These are phyloP conservation scores for Dactylellina sp. DNA, from an alignment of 2,329 filamentous ascomycete species.

Conservation along the genomic window DNA sequence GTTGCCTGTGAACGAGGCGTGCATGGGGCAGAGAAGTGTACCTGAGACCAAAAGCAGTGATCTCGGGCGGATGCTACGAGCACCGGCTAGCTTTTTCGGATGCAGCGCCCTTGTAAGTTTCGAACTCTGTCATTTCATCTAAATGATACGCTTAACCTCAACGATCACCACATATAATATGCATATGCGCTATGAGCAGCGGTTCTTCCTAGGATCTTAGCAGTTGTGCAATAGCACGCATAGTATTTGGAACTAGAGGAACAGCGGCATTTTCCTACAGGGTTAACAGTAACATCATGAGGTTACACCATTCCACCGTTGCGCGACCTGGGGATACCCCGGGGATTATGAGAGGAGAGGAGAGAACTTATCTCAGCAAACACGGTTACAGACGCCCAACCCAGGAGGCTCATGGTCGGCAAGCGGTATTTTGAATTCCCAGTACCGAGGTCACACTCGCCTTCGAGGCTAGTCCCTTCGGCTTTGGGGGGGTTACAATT, in stretches of 20 bases:
- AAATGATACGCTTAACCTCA: constrained; percentile 21
- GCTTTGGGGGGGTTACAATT: constrained; percentile 5
- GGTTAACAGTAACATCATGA: constrained; percentile 41
- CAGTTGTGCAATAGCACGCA: constrained; percentile 3
- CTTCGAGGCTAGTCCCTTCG: constrained; percentile 3
- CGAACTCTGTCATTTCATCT: constrained; percentile 29
- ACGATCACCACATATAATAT: constrained; percentile 14
- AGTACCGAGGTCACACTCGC: constrained; percentile 31
- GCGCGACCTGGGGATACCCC: constrained; percentile 10
- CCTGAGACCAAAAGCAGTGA: constrained; percentile 9
- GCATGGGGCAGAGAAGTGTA: constrained; percentile 20
- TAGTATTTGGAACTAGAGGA: background rate
- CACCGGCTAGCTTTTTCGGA: constrained; percentile 13
- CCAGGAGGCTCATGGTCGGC: constrained; percentile 9
- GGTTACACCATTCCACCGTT: constrained; percentile 38
- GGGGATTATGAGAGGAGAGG: constrained; percentile 11
- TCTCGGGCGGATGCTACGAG: constrained; percentile 38
- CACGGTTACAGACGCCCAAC: constrained; percentile 5
- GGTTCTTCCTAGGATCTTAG: background rate
- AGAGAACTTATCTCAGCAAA: background rate
- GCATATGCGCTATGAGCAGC: background rate
- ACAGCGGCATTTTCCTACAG: constrained; percentile 11
- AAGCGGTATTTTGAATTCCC: constrained; percentile 26
- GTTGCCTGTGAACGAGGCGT: constrained; percentile 15
- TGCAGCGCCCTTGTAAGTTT: background rate